Percentiles rank a stretch among this genome's conserved stretches.
Conservation (phyloP, 495 filamentous ascomycete species). For the Xylaria sp. region DNA sequence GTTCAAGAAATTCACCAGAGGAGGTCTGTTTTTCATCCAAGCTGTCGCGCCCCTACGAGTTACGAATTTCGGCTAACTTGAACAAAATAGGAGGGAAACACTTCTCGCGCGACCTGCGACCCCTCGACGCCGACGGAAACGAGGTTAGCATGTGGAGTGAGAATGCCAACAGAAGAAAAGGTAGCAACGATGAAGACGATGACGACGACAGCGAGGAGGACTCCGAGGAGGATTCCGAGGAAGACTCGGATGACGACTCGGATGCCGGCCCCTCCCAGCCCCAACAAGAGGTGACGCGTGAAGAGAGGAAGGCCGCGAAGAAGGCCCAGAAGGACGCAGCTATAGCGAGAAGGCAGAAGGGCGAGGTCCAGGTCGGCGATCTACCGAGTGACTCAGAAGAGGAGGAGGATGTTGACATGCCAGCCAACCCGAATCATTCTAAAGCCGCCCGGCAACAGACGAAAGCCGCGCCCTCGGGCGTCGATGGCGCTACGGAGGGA, state of each 20-base stretch:
- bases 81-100: constrained; percentile 81
- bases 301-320: constrained; percentile 84
- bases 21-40: constrained; percentile 65
- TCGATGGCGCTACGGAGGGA: constrained; percentile 57
- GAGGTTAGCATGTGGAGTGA: constrained; percentile 74
- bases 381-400: constrained; percentile 74
- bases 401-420: constrained; percentile 71
- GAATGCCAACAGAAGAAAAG: constrained; percentile 51
- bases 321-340: constrained; percentile 94
- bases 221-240: constrained; percentile 42
- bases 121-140: constrained; percentile 85
- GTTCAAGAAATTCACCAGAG: constrained; percentile 90
- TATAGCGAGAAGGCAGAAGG: constrained; percentile 69
- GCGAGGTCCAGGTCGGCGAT: constrained; percentile 77
- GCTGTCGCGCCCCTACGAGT: neutral
- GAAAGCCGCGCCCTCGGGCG: constrained; percentile 48
- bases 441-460: constrained; percentile 65
- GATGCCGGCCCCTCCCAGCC: constrained; percentile 41
- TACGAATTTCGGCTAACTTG: neutral
- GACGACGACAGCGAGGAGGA: constrained; percentile 56
- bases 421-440: constrained; percentile 90
- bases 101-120: constrained; percentile 87
- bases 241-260: constrained; percentile 51
- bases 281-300: constrained; percentile 69
- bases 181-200: constrained; percentile 55